Evolutionary conservation across 768 basidiomycete species (phyloP).

Genomic region (Gelatoporia subvermispora): DNA sequence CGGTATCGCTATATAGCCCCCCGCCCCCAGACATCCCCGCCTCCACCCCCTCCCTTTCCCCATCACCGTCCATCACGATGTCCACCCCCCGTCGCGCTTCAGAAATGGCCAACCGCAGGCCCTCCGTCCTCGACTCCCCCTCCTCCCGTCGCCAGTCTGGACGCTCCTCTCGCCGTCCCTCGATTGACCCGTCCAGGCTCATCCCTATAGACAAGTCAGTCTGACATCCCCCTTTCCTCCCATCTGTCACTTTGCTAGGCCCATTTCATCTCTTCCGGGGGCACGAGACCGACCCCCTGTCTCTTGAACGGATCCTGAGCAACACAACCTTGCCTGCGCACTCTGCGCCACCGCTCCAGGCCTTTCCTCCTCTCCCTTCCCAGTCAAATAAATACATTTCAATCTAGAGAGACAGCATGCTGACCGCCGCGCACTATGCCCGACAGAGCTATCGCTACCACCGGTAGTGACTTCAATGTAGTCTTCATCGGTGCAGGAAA

Average conservation of each 20-base stretch:
- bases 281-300: too few species aligned
- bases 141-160: constrained; percentile 14
- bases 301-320: too few species aligned
- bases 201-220: constrained; percentile 74
- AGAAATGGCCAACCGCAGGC: constrained; percentile 8
- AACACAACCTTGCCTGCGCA: too few species aligned
- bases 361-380: not conserved
- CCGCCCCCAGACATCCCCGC: not conserved
- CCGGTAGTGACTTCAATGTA: constrained; percentile 83
- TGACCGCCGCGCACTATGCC: constrained; percentile 8
- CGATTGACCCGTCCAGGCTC: constrained; percentile 75
- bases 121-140: constrained; percentile 19
- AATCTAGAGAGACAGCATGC: constrained; percentile 2
- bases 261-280: too few species aligned
- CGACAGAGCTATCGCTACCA: constrained; percentile 43
- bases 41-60: not conserved
- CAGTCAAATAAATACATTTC: not conserved
- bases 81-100: constrained; percentile 1
- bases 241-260: too few species aligned
- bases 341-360: too few species aligned
- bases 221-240: constrained; percentile 15
- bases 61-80: constrained; percentile 1
- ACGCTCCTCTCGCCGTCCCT: constrained; percentile 52
- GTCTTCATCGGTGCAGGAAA: constrained; percentile 95
- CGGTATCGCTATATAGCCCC: not conserved